These are phyloP conservation scores for Besnoitia besnoiti DNA, from an alignment of 169 alveolate genomes.

Conservation along the genomic window DNA sequence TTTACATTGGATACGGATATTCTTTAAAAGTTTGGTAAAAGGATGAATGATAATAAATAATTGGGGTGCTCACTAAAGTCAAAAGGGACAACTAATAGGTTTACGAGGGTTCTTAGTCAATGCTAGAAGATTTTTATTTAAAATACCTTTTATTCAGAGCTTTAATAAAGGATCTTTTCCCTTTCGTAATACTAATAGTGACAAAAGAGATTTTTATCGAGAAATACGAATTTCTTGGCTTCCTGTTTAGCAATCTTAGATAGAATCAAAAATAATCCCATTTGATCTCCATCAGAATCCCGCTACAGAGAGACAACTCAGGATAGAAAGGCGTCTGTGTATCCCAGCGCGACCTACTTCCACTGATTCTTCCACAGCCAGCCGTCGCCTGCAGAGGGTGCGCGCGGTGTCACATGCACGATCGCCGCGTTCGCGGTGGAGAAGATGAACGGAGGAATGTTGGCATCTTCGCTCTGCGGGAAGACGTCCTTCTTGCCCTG, in stretches of 20 bases:
- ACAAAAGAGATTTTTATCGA: no score
- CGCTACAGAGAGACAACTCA: no score
- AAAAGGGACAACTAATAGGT: no score
- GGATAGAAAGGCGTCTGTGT: no score
- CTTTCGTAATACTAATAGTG: no score
- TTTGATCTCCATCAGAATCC: constrained; percentile 98
- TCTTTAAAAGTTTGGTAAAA: no score
- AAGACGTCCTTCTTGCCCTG: not conserved
- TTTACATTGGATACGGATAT: no score
- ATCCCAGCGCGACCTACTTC: not conserved
- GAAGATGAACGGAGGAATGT: not conserved
- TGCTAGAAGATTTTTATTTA: no score
- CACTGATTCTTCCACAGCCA: not conserved
- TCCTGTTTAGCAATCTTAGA: constrained; percentile 87
- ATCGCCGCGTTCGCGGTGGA: not conserved
- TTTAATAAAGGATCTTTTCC: no score
- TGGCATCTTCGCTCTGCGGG: not conserved
- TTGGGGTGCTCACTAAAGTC: no score
- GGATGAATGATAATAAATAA: no score
- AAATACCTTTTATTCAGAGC: no score
- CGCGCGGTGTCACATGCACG: not conserved
- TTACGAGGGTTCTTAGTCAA: not conserved
- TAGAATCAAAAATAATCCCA: constrained; percentile 90
- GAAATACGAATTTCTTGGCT: constrained; percentile 79
- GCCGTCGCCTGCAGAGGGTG: not conserved